Evolutionary conservation across 78 protist species (phyloP).

Genomic region (Trichosphaerium sp.): DNA sequence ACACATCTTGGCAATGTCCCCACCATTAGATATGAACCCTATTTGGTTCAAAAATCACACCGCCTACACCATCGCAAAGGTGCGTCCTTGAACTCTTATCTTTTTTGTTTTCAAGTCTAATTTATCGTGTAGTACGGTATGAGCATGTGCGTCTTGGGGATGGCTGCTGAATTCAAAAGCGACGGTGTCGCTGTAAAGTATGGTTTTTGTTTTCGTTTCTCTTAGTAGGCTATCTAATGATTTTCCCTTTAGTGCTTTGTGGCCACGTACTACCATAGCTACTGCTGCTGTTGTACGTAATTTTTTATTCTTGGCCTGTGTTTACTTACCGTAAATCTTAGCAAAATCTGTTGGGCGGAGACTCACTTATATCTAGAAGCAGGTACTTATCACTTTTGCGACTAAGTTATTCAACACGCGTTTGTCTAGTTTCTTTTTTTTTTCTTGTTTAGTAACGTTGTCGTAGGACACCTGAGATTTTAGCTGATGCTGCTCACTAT

Average conservation of each 20-base stretch:
- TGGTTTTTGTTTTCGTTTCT: not conserved
- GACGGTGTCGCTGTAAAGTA: conserved; percentile 21
- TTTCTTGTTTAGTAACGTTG: not conserved
- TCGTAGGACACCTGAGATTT: conserved; percentile 41
- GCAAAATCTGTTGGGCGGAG: conserved; percentile 19
- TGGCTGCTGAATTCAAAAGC: conserved; percentile 51
- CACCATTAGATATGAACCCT: conserved; percentile 66
- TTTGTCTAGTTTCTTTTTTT: not conserved
- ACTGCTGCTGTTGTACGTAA: conserved; percentile 69
- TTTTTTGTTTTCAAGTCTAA: not conserved
- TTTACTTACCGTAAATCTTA: not conserved
- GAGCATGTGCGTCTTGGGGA: conserved; percentile 69
- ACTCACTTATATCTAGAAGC: not conserved
- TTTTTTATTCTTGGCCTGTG: conserved; percentile 12
- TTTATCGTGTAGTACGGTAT: conserved; percentile 53
- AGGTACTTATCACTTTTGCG: not conserved
- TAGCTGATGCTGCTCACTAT: conserved; percentile 60
- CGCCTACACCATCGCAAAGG: conserved; percentile 75
- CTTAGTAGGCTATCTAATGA: not conserved
- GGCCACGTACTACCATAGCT: conserved; percentile 66
- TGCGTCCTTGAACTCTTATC: not conserved
- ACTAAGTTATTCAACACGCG: not conserved
- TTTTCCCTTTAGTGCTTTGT: conserved; percentile 40
- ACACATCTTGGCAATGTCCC: conserved; percentile 59
- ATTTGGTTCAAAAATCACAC: conserved; percentile 62